Evolutionary conservation across 1,139 yeast species (phyloP), one percentile per base, ranked within the genome.

Genomic region (Pichia sp.): DNA sequence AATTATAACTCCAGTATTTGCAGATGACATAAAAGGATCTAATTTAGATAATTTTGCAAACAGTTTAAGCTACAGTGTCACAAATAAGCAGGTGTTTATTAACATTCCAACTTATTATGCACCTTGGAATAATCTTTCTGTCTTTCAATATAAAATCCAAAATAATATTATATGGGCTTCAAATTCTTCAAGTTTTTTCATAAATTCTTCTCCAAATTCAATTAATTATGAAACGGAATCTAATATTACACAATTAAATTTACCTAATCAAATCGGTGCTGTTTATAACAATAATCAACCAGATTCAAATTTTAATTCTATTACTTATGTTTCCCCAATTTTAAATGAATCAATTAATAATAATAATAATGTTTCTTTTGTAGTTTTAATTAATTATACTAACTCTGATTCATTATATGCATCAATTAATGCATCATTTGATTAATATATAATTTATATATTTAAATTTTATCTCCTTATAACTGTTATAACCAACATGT

Each of bases 361-460:
- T 27, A 35, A 43, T 27, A 32, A 33, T n/a, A 36, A 37, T 34
- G 40, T 40, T 3, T 36, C 46, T 12, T 43, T 43, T 28, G 26
- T 39, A 8, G 40, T 43, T 10, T 28, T 40, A 6, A n/a, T 39
- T 11, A 22, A 43, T 11, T 43, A 43, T 12, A 33, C 8, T n/a
- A 10, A 22, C 10, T 4, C 1, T 11, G 7, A 25, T 22, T 32
- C 35, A 4, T 25, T 32, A 22, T 23, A 22, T 32, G 26, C 35
- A 10, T 10, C 10, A 22, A 9, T 32, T 23, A 25, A 32, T 6
- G 35, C 16, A 11, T 32, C 16, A 32, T 31, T 31, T 31, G 7
- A 31, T 6, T 31, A 9, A 5, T 23, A 11, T 30, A 20, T 4
- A 4, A 2, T 16, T 4, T 31, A 10, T 31, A 22, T 16, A 16